phyloP scores from a whole-genome alignment of 2,329 filamentous ascomycete species.

The Falciphora oryzae region DNA sequence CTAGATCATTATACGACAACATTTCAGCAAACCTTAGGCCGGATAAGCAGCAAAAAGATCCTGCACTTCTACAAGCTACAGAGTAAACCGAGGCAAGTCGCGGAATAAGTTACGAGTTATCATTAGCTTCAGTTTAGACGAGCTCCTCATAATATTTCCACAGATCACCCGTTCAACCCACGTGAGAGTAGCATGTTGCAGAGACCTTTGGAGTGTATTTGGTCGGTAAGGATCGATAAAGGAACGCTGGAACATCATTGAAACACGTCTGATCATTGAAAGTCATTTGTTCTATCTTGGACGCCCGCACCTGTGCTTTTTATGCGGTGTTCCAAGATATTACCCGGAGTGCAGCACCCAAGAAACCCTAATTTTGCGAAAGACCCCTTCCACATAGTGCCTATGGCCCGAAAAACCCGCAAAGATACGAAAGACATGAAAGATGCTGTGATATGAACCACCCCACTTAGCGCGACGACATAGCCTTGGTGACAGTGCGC shows the following conservation, averaged over 20 bases:
- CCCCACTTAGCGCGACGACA: slow-evolving; percentile 72
- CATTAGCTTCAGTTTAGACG: too few relatives aligned
- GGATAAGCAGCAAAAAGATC: too few relatives aligned
- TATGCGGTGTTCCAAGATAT: slow-evolving; percentile 1
- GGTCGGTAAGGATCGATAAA: too few relatives aligned
- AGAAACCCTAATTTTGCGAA: not conserved
- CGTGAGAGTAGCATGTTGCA: too few relatives aligned
- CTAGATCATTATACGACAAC: too few relatives aligned
- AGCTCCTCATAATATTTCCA: too few relatives aligned
- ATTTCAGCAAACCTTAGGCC: too few relatives aligned
- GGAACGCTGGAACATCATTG: not conserved
- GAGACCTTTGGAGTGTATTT: too few relatives aligned
- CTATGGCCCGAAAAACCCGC: not conserved
- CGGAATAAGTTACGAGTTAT: too few relatives aligned
- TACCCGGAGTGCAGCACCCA: not conserved
- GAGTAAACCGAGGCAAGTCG: too few relatives aligned
- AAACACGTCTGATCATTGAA: not conserved
- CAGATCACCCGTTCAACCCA: too few relatives aligned
- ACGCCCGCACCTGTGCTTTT: slow-evolving; percentile 1
- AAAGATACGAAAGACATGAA: slow-evolving; percentile 8
- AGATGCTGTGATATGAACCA: not conserved
- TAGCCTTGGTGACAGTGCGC: slow-evolving; percentile 97
- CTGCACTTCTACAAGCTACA: too few relatives aligned
- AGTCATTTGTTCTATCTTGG: not conserved
- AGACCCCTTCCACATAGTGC: slow-evolving; percentile 1